These are phyloP conservation scores for Russula abietina DNA, from an alignment of 768 basidiomycete species.

Conservation along the genomic window DNA sequence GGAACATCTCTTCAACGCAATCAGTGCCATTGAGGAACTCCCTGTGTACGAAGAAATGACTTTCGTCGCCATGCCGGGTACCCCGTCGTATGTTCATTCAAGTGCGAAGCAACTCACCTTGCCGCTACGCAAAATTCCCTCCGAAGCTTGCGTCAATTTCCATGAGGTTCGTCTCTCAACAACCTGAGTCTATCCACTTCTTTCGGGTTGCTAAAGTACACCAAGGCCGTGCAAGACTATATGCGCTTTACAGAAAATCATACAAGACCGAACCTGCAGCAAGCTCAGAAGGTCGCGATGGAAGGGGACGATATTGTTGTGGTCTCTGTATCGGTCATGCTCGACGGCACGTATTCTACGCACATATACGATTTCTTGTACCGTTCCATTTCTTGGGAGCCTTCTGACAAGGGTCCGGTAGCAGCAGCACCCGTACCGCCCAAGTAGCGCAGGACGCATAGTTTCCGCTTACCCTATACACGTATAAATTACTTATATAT, in stretches of 20 bases:
- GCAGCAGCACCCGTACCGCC: slow-evolving; percentile 1
- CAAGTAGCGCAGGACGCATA: background rate
- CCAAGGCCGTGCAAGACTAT: slow-evolving; percentile 15
- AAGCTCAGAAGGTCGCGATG: slow-evolving; percentile 19
- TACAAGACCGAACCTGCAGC: slow-evolving; percentile 21
- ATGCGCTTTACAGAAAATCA: slow-evolving; percentile 23
- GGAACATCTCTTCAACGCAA: slow-evolving; percentile 23
- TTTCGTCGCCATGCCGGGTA: slow-evolving; percentile 25
- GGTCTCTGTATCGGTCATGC: slow-evolving; percentile 20
- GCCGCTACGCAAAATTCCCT: slow-evolving; percentile 17
- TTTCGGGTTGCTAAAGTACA: background rate
- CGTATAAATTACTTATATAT: slow-evolving; percentile 6
- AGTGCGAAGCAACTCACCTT: slow-evolving; percentile 7
- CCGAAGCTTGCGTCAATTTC: slow-evolving; percentile 6
- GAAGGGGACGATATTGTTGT: slow-evolving; percentile 19
- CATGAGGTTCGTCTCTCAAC: slow-evolving; percentile 12
- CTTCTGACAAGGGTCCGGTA: slow-evolving; percentile 8
- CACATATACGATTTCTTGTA: slow-evolving; percentile 25
- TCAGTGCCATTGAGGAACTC: slow-evolving; percentile 16
- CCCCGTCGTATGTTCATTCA: slow-evolving; percentile 19
- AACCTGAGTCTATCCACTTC: background rate
- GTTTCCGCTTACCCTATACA: background rate
- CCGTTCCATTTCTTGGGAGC: slow-evolving; percentile 15
- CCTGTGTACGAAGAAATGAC: slow-evolving; percentile 1
- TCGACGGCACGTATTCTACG: slow-evolving; percentile 22